Conservation (phyloP, 139 green algal species). For the Chlamydomonas schloesseri region DNA sequence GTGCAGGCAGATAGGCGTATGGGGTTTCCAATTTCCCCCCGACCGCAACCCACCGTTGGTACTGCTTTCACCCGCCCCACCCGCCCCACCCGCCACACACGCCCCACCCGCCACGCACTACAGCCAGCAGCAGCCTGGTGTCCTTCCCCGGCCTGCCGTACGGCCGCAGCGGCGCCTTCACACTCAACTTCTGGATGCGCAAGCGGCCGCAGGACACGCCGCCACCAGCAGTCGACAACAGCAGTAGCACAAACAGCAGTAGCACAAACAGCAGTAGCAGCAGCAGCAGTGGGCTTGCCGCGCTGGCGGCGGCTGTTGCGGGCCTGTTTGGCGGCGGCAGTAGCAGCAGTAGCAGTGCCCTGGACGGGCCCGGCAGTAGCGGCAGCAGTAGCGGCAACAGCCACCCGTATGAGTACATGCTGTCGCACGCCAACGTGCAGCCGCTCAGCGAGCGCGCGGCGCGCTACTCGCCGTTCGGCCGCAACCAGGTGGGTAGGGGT, state of each 20-base stretch:
- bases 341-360: too few relatives aligned
- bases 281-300: too few relatives aligned
- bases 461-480: neutral
- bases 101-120: neutral
- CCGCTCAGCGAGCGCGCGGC: neutral
- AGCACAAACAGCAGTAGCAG: neutral
- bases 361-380: neutral
- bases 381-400: too few relatives aligned
- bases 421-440: constrained; percentile 48
- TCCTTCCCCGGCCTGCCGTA: constrained; percentile 35
- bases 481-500: constrained; percentile 25
- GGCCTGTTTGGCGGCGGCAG: too few relatives aligned
- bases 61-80: neutral
- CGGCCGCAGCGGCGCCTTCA: constrained; percentile 61
- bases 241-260: neutral
- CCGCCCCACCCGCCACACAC: neutral
- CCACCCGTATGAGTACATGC: constrained; percentile 67
- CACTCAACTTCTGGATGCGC: constrained; percentile 77
- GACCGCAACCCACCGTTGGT: neutral
- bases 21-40: too few relatives aligned
- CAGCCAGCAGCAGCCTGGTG: constrained; percentile 27
- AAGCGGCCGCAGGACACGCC: constrained; percentile 9
- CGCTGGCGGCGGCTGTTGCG: too few relatives aligned
- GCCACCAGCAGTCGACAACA: neutral
- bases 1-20: too few relatives aligned